phyloP scores from a whole-genome alignment of 257 asterid species.

The Euphrasia confusa region DNA sequence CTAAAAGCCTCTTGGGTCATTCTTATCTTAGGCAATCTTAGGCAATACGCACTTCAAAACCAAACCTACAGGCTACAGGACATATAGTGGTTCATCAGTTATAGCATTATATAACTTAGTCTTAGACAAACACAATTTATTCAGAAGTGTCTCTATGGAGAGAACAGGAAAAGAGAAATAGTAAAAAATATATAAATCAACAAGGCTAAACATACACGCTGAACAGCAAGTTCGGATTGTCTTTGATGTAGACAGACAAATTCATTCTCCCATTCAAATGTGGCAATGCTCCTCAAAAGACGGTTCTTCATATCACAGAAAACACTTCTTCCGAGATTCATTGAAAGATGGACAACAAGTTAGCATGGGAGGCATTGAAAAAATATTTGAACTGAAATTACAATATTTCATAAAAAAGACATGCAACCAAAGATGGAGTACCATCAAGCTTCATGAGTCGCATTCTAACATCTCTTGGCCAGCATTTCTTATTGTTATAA shows the following conservation, averaged over 20 bases:
- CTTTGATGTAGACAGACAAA: constrained; percentile 96
- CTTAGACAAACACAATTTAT: too few relatives aligned
- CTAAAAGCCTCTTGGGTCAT: constrained; percentile 98
- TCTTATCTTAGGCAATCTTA: constrained; percentile 87
- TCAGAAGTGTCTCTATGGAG: too few relatives aligned
- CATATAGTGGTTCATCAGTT: constrained; percentile 11
- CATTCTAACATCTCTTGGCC: constrained; percentile 99
- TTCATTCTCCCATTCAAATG: constrained; percentile 96
- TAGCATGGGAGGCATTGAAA: constrained; percentile 14
- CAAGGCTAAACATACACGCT: constrained; percentile 60
- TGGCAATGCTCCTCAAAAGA: constrained; percentile 90
- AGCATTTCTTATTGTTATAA: constrained; percentile 95
- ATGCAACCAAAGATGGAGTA: constrained; percentile 24
- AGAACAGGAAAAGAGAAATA: too few relatives aligned
- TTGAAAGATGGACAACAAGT: constrained; percentile 32
- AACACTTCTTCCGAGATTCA: constrained; percentile 95
- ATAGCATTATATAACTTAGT: not conserved
- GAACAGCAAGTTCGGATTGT: constrained; percentile 92
- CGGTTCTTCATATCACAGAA: constrained; percentile 99
- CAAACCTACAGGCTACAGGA: constrained; percentile 62
- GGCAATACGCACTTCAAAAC: constrained; percentile 80
- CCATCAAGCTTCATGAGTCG: constrained; percentile 99
- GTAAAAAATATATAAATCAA: not conserved
- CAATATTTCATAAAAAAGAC: not conserved
- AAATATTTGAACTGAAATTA: not conserved